Base-by-base conservation (phyloP, 352 stramenopile species). In the Blastocystis sp. region DNA sequence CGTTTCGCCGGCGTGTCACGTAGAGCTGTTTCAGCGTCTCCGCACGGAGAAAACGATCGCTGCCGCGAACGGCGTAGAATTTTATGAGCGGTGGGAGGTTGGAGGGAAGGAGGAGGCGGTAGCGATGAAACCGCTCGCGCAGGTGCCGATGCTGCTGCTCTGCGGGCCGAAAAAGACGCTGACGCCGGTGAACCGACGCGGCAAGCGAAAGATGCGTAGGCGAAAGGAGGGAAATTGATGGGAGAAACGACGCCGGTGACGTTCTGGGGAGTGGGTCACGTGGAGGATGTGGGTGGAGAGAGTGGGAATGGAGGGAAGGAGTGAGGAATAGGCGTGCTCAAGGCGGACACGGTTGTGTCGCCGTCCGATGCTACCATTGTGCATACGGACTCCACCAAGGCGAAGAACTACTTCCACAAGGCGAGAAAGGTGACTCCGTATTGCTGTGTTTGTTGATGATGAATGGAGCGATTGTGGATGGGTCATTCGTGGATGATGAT, bases 371-470 rank as follows among this genome's bases (percentile, higher is more conserved):
- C 67, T 21, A 61, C 46, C 4, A 4, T 42, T n/a, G 57, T 78
- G 36, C 56, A 61, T 21, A 40, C 44, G 21, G 38, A 78, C 1
- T 61, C 40, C 16, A 46, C 2, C 14, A 78, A 59, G 24, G 46
- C 42, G 14, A 78, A 78, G 67, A 42, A 78, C 21, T 78, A 78
- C 48, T 78, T 78, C 24, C 67, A 78, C 42, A 78, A 78, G n/a
- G 6, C 67, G 7, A 42, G 48, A 21, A 78, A 78, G 57, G 1
- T 16, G n/a, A 67, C n/a, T n/a, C 36, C 14, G 34, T 29, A n/a
- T 69, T 40, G 27, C 24, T 44, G 27, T 69, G 57, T 69, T 69
- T 69, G 57, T 44, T 48, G 29, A n/a, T 46, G 44, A 69, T 32
- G 44, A 40, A 46, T 29, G 18, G 44, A 18, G 18, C 8, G 44